Percentiles rank a stretch among this genome's conserved stretches.
phyloP scores from a whole-genome alignment of 1,284 basidiomycete species.

The Irpex lacteus region DNA sequence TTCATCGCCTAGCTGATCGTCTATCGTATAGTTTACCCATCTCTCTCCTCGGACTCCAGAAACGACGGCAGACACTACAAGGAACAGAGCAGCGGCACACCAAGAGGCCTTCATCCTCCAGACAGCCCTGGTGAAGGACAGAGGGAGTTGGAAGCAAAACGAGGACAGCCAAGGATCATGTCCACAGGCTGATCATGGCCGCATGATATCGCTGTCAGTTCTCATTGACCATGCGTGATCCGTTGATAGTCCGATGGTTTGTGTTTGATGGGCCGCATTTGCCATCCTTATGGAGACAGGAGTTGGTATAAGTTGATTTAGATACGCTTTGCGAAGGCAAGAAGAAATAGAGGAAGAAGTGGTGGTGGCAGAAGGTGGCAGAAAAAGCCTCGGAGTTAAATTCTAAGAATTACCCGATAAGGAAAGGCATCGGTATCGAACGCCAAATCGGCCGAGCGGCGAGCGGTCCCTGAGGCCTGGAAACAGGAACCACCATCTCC shows the following conservation, averaged over 20 bases:
- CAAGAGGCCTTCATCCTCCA: neutral
- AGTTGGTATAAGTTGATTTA: too few species aligned
- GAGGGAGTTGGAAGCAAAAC: neutral
- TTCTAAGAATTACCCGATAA: neutral
- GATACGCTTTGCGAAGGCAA: too few species aligned
- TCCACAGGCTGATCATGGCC: neutral
- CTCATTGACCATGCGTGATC: neutral
- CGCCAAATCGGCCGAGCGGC: too few species aligned
- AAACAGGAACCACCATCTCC: neutral
- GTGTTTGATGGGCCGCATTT: neutral
- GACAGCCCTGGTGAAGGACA: neutral
- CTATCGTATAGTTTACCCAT: conserved; percentile 4
- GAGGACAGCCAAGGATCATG: neutral
- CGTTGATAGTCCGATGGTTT: neutral
- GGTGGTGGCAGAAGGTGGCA: too few species aligned
- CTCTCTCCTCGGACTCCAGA: neutral
- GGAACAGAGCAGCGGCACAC: neutral
- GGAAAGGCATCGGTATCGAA: neutral
- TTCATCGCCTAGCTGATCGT: conserved; percentile 6
- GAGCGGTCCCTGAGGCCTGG: neutral
- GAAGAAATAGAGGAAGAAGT: too few species aligned
- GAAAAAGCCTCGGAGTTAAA: neutral
- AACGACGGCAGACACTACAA: neutral
- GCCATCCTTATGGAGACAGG: too few species aligned
- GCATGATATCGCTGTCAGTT: neutral